Conservation (phyloP, 164 flowering plant species). For the Berberis thunbergii region DNA sequence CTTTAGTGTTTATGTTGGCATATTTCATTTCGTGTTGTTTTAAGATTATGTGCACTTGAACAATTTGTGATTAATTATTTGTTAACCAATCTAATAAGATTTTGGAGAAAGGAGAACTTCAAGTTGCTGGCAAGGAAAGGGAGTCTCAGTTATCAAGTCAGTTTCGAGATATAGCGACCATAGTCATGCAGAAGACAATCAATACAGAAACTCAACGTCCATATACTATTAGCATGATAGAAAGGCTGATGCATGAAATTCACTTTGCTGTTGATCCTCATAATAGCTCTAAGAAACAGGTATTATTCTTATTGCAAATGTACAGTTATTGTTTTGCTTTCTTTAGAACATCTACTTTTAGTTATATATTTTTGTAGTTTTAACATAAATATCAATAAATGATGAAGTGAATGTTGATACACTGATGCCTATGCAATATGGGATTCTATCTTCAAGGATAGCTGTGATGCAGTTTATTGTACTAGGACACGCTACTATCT, state of each 20-base stretch:
- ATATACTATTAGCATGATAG: slow-evolving; percentile 96
- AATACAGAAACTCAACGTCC: slow-evolving; percentile 87
- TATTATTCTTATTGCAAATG: slow-evolving; percentile 7
- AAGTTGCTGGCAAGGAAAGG: slow-evolving; percentile 97
- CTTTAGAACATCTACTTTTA: neutral
- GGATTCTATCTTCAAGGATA: too few relatives aligned
- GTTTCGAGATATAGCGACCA: slow-evolving; percentile 93
- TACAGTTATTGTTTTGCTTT: neutral
- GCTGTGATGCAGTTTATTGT: too few relatives aligned
- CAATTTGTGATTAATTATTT: neutral
- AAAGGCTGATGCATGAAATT: slow-evolving; percentile 91
- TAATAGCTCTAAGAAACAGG: slow-evolving; percentile 96
- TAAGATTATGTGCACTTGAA: neutral
- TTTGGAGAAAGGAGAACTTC: slow-evolving; percentile 95
- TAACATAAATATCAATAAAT: neutral
- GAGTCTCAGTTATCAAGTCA: slow-evolving; percentile 80
- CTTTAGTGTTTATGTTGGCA: neutral
- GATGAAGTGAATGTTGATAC: too few relatives aligned
- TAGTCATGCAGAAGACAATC: slow-evolving; percentile 93
- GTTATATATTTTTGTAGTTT: neutral
- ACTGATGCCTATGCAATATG: too few relatives aligned
- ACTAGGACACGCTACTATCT: too few relatives aligned
- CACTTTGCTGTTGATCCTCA: slow-evolving; percentile 91
- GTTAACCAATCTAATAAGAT: slow-evolving; percentile 31
- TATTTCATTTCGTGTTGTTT: neutral